A percentile compares a stretch with the other conserved stretches of the same genome.
These are phyloP conservation scores for Cladobotryum mycophilum DNA, from an alignment of 2,329 filamentous ascomycete species.

Conservation along the genomic window DNA sequence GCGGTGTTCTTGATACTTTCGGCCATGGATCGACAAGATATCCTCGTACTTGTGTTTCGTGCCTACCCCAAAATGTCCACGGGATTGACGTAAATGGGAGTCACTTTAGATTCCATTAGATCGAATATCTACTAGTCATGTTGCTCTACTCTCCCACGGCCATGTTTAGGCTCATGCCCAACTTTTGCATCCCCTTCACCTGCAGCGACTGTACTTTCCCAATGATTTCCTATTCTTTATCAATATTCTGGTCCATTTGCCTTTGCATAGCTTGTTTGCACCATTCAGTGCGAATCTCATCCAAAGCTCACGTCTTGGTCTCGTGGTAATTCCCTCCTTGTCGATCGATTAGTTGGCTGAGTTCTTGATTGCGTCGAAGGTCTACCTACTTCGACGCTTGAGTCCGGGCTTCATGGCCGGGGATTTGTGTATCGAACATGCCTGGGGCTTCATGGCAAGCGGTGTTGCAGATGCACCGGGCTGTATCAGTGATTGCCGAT, in stretches of 20 bases:
- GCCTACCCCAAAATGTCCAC: neutral
- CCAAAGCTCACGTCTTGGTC: no score
- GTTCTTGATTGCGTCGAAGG: no score
- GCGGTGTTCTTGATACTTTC: neutral
- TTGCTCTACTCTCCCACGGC: neutral
- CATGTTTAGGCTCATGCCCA: no score
- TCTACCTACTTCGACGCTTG: neutral
- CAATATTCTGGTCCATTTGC: no score
- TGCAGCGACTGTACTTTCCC: no score
- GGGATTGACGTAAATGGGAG: neutral
- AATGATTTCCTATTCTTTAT: no score
- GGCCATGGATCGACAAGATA: neutral
- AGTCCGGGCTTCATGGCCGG: neutral
- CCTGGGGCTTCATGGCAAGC: constrained; percentile 25
- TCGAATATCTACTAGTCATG: neutral
- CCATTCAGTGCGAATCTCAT: no score
- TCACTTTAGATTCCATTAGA: no score
- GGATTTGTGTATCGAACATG: constrained; percentile 16
- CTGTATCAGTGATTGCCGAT: constrained; percentile 30
- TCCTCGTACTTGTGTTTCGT: constrained; percentile 5
- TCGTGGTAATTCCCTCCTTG: no score
- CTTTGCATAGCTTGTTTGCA: no score
- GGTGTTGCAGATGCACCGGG: constrained; percentile 24
- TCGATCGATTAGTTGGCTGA: no score
- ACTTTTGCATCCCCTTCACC: no score